A percentile compares a stretch with the other conserved stretches of the same genome.
These are phyloP conservation scores for Tolypocladium ophioglossoides DNA, from an alignment of 2,329 filamentous ascomycete genomes.

Conservation along the genomic window DNA sequence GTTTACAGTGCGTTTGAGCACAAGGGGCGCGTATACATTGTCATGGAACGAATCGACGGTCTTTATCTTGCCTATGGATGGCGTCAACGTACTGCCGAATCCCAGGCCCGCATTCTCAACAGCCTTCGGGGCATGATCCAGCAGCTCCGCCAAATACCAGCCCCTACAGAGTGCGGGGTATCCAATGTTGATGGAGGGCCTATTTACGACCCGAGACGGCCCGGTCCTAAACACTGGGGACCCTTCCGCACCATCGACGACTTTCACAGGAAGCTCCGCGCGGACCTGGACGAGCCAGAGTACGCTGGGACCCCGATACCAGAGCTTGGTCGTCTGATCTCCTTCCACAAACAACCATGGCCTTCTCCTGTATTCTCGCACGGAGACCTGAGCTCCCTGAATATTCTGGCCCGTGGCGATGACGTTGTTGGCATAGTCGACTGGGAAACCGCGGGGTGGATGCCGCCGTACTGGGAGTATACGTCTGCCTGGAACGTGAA, in stretches of 20 bases:
- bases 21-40: slow-evolving; percentile 1
- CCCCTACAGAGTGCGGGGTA: slow-evolving; percentile 8
- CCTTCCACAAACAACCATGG: slow-evolving; percentile 22
- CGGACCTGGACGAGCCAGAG: slow-evolving; percentile 6
- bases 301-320: slow-evolving; percentile 3
- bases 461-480: slow-evolving; percentile 23
- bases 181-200: slow-evolving; percentile 14
- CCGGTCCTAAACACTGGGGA: slow-evolving; percentile 9
- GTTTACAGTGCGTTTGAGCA: slow-evolving; percentile 8
- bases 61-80: slow-evolving; percentile 7
- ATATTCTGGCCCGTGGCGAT: slow-evolving; percentile 29
- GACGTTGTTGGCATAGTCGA: slow-evolving; percentile 31
- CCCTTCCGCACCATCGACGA: slow-evolving; percentile 19
- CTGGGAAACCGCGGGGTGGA: slow-evolving; percentile 22
- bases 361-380: slow-evolving; percentile 31
- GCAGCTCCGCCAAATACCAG: slow-evolving; percentile 12
- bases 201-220: slow-evolving; percentile 14
- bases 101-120: slow-evolving; percentile 5
- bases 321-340: slow-evolving; percentile 20
- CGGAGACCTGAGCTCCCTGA: slow-evolving; percentile 30
- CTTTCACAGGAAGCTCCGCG: slow-evolving; percentile 20
- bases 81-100: slow-evolving; percentile 2
- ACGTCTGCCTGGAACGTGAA: slow-evolving; percentile 8
- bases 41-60: slow-evolving; percentile 18
- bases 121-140: slow-evolving; percentile 11